A percentile compares a stretch with the other conserved stretches of the same genome.
These are phyloP conservation scores for Penicillium pulvis DNA, from an alignment of 495 filamentous ascomycete genomes.

Conservation along the genomic window DNA sequence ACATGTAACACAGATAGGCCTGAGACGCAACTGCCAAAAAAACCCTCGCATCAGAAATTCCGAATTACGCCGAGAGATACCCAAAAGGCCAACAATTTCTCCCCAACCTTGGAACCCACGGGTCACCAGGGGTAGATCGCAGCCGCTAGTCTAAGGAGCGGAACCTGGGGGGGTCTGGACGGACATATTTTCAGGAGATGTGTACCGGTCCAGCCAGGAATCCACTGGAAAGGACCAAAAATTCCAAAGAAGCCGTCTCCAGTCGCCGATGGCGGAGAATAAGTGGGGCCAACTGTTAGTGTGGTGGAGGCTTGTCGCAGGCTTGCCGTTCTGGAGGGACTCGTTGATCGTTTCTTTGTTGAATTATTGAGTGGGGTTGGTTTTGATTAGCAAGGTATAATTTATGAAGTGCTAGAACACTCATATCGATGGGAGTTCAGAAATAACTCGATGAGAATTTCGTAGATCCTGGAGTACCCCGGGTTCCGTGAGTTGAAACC, in stretches of 20 bases:
- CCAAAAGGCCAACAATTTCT: neutral
- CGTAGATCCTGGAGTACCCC: no score
- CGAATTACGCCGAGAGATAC: constrained; percentile 18
- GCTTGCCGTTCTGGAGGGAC: constrained; percentile 9
- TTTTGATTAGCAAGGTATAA: neutral
- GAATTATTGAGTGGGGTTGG: no score
- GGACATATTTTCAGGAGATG: constrained; percentile 1
- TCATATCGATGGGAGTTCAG: no score
- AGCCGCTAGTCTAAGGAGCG: constrained; percentile 11
- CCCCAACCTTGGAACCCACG: neutral
- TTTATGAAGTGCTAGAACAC: no score
- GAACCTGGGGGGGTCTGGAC: constrained; percentile 2
- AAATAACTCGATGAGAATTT: no score
- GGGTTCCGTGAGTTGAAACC: neutral
- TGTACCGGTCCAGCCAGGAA: neutral
- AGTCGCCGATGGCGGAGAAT: constrained; percentile 26
- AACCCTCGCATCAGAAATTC: neutral
- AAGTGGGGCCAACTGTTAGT: constrained; percentile 9
- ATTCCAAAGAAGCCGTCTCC: constrained; percentile 7
- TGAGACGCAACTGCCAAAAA: no score
- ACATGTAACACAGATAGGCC: no score
- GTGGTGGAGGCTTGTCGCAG: constrained; percentile 20
- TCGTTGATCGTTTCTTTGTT: constrained; percentile 1
- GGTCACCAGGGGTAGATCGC: constrained; percentile 10
- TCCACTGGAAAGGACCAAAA: neutral